Evolutionary conservation across 345 rosid genomes (phyloP).

Genomic region (Cardamine resedifolia): DNA sequence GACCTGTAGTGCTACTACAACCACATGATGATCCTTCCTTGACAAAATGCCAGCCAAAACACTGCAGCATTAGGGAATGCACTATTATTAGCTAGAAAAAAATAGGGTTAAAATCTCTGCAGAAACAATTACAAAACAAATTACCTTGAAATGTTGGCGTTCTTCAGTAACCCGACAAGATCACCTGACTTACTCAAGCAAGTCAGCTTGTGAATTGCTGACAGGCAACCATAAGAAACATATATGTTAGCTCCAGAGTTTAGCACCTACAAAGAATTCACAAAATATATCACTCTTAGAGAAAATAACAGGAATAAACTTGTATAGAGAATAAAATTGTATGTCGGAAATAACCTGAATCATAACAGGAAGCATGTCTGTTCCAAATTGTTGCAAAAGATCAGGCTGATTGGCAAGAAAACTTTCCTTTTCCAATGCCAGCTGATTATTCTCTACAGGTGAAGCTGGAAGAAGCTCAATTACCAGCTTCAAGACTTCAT

Average conservation of each 20-base stretch:
- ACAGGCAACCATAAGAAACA: slow-evolving; percentile 80
- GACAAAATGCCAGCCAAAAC: slow-evolving; percentile 86
- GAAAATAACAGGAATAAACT: slow-evolving; percentile 16
- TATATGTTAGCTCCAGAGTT: slow-evolving; percentile 79
- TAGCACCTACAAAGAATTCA: slow-evolving; percentile 57
- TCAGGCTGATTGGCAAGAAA: slow-evolving; percentile 63
- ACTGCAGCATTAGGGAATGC: slow-evolving; percentile 47
- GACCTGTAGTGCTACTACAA: slow-evolving; percentile 68
- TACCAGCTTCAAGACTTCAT: slow-evolving; percentile 88
- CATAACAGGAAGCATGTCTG: slow-evolving; percentile 65
- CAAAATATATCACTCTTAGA: slow-evolving; percentile 17
- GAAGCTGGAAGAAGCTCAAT: slow-evolving; percentile 76
- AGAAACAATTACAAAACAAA: slow-evolving; percentile 3
- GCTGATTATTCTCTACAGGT: slow-evolving; percentile 44
- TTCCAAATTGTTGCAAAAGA: slow-evolving; percentile 59
- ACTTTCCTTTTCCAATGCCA: slow-evolving; percentile 55
- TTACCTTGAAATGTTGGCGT: slow-evolving; percentile 76
- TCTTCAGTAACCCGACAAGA: slow-evolving; percentile 60
- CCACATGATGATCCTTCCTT: slow-evolving; percentile 79
- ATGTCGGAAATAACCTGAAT: slow-evolving; percentile 60
- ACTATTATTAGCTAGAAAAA: slow-evolving; percentile 27
- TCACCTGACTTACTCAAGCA: slow-evolving; percentile 63
- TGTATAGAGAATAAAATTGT: slow-evolving; percentile 4
- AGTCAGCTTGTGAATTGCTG: slow-evolving; percentile 66
- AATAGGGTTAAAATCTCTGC: slow-evolving; percentile 26